Base-by-base conservation (phyloP, 495 filamentous ascomycete genomes). In the Chaetomium fimeti region DNA sequence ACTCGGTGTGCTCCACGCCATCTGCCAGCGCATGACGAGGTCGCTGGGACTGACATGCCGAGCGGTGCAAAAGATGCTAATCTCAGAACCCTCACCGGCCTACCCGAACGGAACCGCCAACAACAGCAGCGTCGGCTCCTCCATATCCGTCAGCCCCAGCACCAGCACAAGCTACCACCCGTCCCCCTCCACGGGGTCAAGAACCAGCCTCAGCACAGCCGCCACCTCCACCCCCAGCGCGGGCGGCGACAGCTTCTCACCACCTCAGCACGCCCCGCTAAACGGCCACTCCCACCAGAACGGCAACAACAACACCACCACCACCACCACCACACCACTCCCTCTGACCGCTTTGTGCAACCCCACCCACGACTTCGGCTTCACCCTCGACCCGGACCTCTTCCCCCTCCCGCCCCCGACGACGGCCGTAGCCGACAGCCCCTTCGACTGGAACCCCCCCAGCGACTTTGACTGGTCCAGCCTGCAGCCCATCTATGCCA, bases 401-500 rank as follows among this genome's bases (percentile, higher is more conserved):
- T 60, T 60, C 43, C 7, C 43, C 43, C 5, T 18, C n/a, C n/a
- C 43, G 12, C 8, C 43, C 43, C n/a, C 43, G 13, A n/a, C 24
- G 24, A 24, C 15, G 27, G 4, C 24, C 57, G n/a, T 2, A 36
- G 22, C 5, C 38, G 55, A 54, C 45, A 28, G 5, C 60, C 20
- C 48, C n/a, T 54, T 61, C 22, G 63, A 69, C 47, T 69, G 65
- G 62, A 60, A 45, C 25, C 61, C 78, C n/a, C 77, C 76, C 0
- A 71, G 66, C 15, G 71, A 77, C 59, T 79, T 81, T 60, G 76
- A 81, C 64, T 83, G 83, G 69, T 68, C 77, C 29, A 69, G 71
- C 45, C 74, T 85, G 55, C 72, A 79, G 66, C 81, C 83, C n/a
- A 79, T 84, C 45, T 84, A 81, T 53, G 79, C 83, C 0, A 83